Base-by-base conservation (phyloP, 2,329 filamentous ascomycete genomes). In the Penicillium polonicum region DNA sequence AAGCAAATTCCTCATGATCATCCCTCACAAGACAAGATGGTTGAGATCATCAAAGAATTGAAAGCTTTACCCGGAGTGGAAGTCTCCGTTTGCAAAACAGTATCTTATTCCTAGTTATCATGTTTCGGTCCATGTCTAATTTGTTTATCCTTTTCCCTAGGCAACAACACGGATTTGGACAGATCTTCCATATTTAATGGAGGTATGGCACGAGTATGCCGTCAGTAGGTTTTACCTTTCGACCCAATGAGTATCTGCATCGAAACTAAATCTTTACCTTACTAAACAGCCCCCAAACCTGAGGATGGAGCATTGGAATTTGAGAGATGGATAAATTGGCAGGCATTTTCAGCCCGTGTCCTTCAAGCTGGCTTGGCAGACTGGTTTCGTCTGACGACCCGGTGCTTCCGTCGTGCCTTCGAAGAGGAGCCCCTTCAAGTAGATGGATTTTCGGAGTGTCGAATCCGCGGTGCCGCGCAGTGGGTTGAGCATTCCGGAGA, bases 261-360 rank as follows among this genome's bases (percentile, higher is more conserved):
- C 2, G n/a, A 2, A 23, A n/a, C 49, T 52, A 35, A 33, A n/a
- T 21, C 23, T 23, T 0, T 13, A 29, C 27, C 27, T 29, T 29
- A 29, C 27, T 29, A 10, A 9, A 35, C 13, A 52, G 49, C 3
- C 29, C 39, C 29, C 10, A 19, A 8, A 4, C 13, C 29, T 3
- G n/a, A 43, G 8, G 29, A 44, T 19, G 12, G 19, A 0, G 5
- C 21, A 9, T 19, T 4, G 2, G 27, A 25, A 5, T 35, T 44
- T n/a, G 39, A 35, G 21, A 43, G 5, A 35, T 52, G 39, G 38
- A 13, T 52, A 21, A 52, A 52, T 35, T 42, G 39, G 39, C 49
- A 44, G n/a, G 49, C 49, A 44, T 52, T 52, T 44, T 33, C 49
- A 27, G 49, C 49, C 13, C 49, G 49, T 13, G 19, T 36, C 15